Percentiles rank a stretch among this genome's conserved stretches.
These are phyloP conservation scores for Straminergon stramineum DNA, from an alignment of 225 moss, liverwort and hornwort genomes.

Conservation along the genomic window DNA sequence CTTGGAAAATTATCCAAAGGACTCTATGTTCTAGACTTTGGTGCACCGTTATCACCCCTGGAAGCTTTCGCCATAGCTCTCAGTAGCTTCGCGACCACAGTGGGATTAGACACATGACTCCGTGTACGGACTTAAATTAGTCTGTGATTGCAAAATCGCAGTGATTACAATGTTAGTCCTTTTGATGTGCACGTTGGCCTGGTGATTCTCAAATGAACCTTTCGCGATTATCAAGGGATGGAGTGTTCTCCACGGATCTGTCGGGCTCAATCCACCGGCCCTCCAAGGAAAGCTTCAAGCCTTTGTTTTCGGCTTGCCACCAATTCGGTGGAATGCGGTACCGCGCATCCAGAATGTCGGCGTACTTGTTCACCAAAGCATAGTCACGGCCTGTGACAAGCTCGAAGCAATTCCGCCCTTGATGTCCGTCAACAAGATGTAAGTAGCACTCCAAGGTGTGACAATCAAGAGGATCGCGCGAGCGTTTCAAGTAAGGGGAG, in stretches of 20 bases:
- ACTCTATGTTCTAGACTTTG: slow-evolving; percentile 55
- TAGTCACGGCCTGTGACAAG: slow-evolving; percentile 20
- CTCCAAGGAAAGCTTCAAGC: slow-evolving; percentile 1
- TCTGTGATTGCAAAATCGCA: neutral
- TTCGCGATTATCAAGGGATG: neutral
- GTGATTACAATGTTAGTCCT: neutral
- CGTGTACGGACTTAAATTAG: neutral
- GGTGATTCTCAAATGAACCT: neutral
- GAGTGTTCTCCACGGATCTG: slow-evolving; percentile 6
- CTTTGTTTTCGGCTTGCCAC: slow-evolving; percentile 47
- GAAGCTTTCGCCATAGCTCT: slow-evolving; percentile 78
- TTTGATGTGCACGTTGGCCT: neutral
- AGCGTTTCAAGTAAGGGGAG: slow-evolving; percentile 21
- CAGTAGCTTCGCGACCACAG: slow-evolving; percentile 64
- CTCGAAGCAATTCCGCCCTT: slow-evolving; percentile 8
- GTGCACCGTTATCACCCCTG: slow-evolving; percentile 61
- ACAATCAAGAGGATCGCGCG: slow-evolving; percentile 5
- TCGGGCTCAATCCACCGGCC: slow-evolving; percentile 22
- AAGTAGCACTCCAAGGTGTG: slow-evolving; percentile 37
- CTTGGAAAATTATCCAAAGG: slow-evolving; percentile 64
- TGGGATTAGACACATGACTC: slow-evolving; percentile 52
- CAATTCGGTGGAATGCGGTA: slow-evolving; percentile 19
- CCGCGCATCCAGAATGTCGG: slow-evolving; percentile 2
- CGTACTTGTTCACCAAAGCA: slow-evolving; percentile 27
- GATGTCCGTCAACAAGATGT: slow-evolving; percentile 26